Evolutionary conservation across 163 green algal species (phyloP).

Genomic region (Scenedesmus sp.): DNA sequence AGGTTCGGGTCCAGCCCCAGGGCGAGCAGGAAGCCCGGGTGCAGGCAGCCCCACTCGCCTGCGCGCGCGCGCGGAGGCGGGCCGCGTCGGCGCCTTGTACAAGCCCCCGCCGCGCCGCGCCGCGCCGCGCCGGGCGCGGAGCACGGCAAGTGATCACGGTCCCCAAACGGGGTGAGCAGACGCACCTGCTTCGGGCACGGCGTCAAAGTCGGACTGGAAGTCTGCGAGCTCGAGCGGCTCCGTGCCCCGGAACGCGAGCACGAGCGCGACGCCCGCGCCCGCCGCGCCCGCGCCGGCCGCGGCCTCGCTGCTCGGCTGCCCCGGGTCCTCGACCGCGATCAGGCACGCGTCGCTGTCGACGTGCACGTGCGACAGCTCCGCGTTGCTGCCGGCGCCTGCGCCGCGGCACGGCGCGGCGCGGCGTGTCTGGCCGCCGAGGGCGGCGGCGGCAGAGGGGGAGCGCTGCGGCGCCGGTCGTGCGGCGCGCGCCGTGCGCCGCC

Average conservation of each 20-base stretch:
- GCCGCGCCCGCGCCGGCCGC: not conserved
- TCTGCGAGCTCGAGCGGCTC: conserved; percentile 36
- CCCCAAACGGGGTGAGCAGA: not conserved
- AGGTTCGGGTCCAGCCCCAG: conserved; percentile 28
- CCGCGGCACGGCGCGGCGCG: too few relatives aligned
- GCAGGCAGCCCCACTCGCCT: conserved; percentile 28
- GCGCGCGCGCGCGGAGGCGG: not conserved
- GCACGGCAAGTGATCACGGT: too few relatives aligned
- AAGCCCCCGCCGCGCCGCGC: too few relatives aligned
- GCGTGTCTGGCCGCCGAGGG: too few relatives aligned
- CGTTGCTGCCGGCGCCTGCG: conserved; percentile 9
- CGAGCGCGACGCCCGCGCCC: not conserved
- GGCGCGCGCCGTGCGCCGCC: too few relatives aligned
- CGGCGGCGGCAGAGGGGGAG: too few relatives aligned
- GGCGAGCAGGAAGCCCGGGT: conserved; percentile 34
- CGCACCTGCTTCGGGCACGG: conserved; percentile 7
- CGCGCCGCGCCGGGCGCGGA: too few relatives aligned
- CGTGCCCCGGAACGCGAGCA: conserved; percentile 30
- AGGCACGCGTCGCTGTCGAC: conserved; percentile 17
- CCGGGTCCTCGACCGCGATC: not conserved
- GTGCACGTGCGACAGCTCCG: conserved; percentile 17
- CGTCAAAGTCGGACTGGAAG: conserved; percentile 31
- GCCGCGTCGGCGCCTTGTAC: too few relatives aligned
- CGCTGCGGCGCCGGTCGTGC: too few relatives aligned
- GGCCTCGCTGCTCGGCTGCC: not conserved